A percentile compares a stretch with the other conserved stretches of the same genome.
Conservation (phyloP, 441 rosid genomes). For the Breynia disticha region DNA sequence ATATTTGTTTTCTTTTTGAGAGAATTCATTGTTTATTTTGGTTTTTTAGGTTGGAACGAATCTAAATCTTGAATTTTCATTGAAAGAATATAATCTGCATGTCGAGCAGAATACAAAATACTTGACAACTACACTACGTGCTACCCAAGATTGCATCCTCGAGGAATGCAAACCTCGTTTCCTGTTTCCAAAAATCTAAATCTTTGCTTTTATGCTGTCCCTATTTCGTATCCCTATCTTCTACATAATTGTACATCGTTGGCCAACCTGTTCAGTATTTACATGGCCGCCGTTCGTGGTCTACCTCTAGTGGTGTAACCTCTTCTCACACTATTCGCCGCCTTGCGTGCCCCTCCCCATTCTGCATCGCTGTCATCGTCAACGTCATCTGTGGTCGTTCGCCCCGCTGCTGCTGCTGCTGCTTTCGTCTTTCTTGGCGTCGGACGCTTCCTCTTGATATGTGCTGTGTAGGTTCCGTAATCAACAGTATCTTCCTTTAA, state of each 20-base stretch:
- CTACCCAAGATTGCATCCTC: too few relatives aligned
- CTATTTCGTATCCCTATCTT: constrained; percentile 26
- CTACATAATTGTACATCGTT: constrained; percentile 41
- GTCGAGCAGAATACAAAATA: too few relatives aligned
- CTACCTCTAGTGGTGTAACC: constrained; percentile 37
- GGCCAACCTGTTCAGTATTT: constrained; percentile 39
- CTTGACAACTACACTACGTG: too few relatives aligned
- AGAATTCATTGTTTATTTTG: too few relatives aligned
- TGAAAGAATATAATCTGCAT: too few relatives aligned
- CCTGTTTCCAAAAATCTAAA: constrained; percentile 20
- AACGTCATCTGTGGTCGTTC: constrained; percentile 22
- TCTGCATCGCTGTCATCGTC: constrained; percentile 38
- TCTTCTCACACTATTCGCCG: constrained; percentile 30
- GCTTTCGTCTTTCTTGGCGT: constrained; percentile 38
- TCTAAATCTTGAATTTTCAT: too few relatives aligned
- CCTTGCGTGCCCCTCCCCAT: constrained; percentile 43
- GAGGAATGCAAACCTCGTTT: not conserved
- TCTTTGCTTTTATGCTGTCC: constrained; percentile 20
- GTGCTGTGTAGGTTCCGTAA: constrained; percentile 65
- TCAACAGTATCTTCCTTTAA: constrained; percentile 84
- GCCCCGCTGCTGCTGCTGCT: too few relatives aligned
- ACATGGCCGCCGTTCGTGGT: constrained; percentile 30
- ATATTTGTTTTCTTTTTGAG: too few relatives aligned
- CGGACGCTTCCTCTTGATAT: constrained; percentile 76
- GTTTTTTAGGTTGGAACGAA: too few relatives aligned